These are phyloP conservation scores for Glonium stellatum DNA, from an alignment of 495 filamentous ascomycete species.

Conservation along the genomic window DNA sequence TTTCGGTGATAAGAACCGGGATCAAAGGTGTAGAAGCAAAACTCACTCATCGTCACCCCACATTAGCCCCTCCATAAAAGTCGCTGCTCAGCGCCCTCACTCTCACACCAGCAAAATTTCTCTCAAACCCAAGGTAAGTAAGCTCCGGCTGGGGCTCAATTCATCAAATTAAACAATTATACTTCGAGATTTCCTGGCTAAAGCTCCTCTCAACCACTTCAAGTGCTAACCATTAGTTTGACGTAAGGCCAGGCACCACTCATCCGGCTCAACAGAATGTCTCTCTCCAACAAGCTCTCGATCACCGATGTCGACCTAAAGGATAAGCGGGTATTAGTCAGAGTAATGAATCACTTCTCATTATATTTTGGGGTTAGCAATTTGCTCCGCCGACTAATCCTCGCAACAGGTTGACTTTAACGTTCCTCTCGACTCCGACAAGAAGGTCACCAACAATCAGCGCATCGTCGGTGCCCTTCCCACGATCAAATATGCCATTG, in stretches of 20 bases:
- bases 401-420: slow-evolving; percentile 89
- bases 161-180: neutral
- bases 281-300: slow-evolving; percentile 95
- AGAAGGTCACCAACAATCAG: slow-evolving; percentile 96
- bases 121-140: neutral
- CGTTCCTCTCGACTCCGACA: slow-evolving; percentile 83
- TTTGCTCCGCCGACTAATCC: slow-evolving; percentile 7
- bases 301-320: slow-evolving; percentile 95
- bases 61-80: slow-evolving; percentile 2
- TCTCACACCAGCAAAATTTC: neutral
- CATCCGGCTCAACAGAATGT: slow-evolving; percentile 56
- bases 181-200: neutral
- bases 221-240: neutral
- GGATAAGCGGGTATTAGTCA: slow-evolving; percentile 94
- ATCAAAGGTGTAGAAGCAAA: neutral
- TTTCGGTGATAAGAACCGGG: slow-evolving; percentile 1
- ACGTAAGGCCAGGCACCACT: neutral
- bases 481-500: slow-evolving; percentile 96
- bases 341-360: slow-evolving; percentile 52
- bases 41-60: slow-evolving; percentile 3
- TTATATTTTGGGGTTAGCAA: neutral
- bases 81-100: neutral
- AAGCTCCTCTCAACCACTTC: neutral
- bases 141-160: neutral
- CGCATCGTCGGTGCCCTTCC: slow-evolving; percentile 95